A percentile compares a stretch with the other conserved stretches of the same genome.
Evolutionary conservation across 2,329 filamentous ascomycete genomes (phyloP).

Genomic region (Truncatella angustata): DNA sequence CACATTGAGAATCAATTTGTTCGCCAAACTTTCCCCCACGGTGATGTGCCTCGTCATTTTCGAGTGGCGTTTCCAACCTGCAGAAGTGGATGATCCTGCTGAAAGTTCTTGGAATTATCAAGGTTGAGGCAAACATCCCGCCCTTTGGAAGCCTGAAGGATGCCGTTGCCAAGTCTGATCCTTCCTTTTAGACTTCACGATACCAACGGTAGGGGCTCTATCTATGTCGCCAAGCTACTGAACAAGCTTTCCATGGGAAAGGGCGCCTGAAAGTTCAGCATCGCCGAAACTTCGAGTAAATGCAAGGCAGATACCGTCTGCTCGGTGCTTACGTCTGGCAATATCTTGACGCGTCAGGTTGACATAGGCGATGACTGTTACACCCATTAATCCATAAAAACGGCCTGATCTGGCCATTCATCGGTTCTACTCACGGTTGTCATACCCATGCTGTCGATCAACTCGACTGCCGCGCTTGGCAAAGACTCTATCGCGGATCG

Average conservation of each 20-base stretch:
- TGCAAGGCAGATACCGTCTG: neutral
- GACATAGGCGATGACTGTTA: neutral
- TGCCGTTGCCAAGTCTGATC: conserved; percentile 2
- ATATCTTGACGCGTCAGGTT: neutral
- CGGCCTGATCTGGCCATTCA: no score
- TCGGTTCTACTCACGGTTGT: no score
- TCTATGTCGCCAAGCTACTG: neutral
- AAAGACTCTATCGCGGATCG: neutral
- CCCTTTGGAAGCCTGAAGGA: neutral
- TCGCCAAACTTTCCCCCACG: no score
- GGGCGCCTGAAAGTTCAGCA: neutral
- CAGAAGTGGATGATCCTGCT: neutral
- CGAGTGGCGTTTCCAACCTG: neutral
- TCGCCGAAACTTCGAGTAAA: no score
- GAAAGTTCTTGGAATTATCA: neutral
- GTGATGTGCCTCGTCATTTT: neutral
- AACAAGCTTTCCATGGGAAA: neutral
- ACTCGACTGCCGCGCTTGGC: conserved; percentile 1
- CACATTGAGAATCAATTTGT: no score
- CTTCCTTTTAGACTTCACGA: neutral
- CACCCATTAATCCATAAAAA: no score
- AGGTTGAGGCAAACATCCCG: neutral
- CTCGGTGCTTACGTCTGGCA: no score
- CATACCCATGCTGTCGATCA: neutral
- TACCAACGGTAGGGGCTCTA: neutral